Base-by-base conservation (phyloP, 129 eudicot genomes). In the Helianthus tuberosus region DNA sequence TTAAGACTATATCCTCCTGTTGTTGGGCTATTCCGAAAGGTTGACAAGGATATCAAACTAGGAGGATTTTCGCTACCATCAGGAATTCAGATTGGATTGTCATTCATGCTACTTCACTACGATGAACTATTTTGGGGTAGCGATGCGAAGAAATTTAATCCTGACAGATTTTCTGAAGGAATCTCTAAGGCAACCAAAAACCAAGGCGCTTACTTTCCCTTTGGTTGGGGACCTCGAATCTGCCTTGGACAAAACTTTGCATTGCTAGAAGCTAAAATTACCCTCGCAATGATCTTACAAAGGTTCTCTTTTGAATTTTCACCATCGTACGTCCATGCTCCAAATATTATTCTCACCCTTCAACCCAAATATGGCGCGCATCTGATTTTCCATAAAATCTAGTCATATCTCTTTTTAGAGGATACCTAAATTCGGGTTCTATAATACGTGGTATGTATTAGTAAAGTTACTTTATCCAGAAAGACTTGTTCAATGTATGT, bases 161-260 rank as follows among this genome's bases (percentile, higher is more conserved):
- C 66, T 1, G 20, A 2, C 1, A 29, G 66, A 60, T 60, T 60
- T 60, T 60, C 66, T 13, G 11, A 60, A 32, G 66, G 66, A 29
- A 32, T 60, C 43, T 32, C 66, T 5, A 60, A 60, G 44, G 66
- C 66, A 32, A 60, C 66, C 3, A 29, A 60, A 12, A 60, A 60
- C 66, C 44, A 60, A 60, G 66, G 14, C 5, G 13, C 32, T 60
- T 60, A 60, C 20, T 60, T 60, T 5, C 66, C 66, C 10, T 60
- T 60, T 32, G 66, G 66, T 12, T 60, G 44, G 66, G 66, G 66
- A 29, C 66, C 66, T 29, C 43, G 66, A 60, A 60, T 60, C 11
- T 60, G 66, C 10, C 35, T 60, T 29, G 66, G 66, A 5, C 66
- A 60, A 60, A 60, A 60, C 66, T 60, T 60, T 32, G 66, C 66